phyloP scores from a whole-genome alignment of 2,329 filamentous ascomycete species.

The Nannizziopsis arthrosporioides region DNA sequence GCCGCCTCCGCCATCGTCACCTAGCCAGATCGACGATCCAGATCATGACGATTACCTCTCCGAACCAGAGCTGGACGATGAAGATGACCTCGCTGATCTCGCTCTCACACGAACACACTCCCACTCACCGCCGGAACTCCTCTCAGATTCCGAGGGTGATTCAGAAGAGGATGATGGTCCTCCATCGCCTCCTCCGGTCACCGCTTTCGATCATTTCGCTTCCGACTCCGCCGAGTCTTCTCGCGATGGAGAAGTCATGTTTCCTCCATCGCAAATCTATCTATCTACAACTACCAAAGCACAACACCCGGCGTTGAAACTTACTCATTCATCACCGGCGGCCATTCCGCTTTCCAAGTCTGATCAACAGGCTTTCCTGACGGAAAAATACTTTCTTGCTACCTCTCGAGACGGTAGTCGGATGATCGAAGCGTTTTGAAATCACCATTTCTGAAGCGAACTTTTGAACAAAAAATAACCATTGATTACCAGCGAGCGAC shows the following conservation, averaged over 20 bases:
- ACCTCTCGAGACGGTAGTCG: too few relatives aligned
- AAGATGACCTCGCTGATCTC: conserved; percentile 49
- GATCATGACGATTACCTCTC: conserved; percentile 38
- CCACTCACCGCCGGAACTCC: conserved; percentile 54
- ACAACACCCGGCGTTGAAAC: too few relatives aligned
- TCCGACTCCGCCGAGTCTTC: background rate
- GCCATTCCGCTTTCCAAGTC: too few relatives aligned
- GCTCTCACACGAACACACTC: conserved; percentile 58
- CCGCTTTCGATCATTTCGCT: conserved; percentile 47
- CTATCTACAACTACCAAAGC: too few relatives aligned
- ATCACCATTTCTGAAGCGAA: too few relatives aligned
- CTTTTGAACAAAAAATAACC: too few relatives aligned
- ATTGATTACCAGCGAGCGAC: too few relatives aligned
- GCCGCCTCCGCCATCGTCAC: background rate
- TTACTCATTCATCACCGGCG: too few relatives aligned
- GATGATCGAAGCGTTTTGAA: too few relatives aligned
- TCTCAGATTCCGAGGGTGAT: conserved; percentile 52
- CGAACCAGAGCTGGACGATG: conserved; percentile 11
- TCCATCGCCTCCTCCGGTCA: conserved; percentile 50
- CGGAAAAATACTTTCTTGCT: too few relatives aligned
- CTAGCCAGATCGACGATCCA: conserved; percentile 15
- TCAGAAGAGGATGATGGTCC: conserved; percentile 64
- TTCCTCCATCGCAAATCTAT: background rate
- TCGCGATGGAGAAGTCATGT: background rate
- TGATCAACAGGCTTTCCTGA: too few relatives aligned